Conservation (phyloP, 2,329 filamentous ascomycete genomes). For the Clarireedia homoeocarpa region DNA sequence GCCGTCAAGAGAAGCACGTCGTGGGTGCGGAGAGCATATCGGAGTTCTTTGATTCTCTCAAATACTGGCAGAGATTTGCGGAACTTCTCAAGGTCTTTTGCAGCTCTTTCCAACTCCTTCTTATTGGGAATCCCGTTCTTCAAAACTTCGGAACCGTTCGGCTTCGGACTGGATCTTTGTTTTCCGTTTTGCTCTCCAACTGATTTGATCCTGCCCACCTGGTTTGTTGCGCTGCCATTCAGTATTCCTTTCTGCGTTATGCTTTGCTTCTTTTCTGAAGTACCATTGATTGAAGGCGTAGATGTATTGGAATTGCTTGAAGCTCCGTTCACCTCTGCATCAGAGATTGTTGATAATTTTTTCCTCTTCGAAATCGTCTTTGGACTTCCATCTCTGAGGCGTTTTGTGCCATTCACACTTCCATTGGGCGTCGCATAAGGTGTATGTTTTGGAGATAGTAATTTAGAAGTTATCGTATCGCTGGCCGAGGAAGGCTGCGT, state of each 20-base stretch:
- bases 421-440: neutral
- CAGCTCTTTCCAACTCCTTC: slow-evolving; percentile 15
- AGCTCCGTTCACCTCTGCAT: slow-evolving; percentile 26
- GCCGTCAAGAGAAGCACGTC: slow-evolving; percentile 80
- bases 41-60: slow-evolving; percentile 24
- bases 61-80: slow-evolving; percentile 28
- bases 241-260: neutral
- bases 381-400: slow-evolving; percentile 17
- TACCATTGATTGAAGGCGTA: neutral
- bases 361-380: slow-evolving; percentile 23
- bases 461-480: neutral
- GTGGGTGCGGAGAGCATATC: slow-evolving; percentile 21
- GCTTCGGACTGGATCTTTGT: neutral
- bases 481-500: neutral
- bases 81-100: slow-evolving; percentile 17
- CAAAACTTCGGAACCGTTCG: neutral
- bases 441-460: neutral
- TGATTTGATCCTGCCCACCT: neutral
- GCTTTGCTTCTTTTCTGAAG: neutral
- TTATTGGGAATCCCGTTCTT: slow-evolving; percentile 8
- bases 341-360: slow-evolving; percentile 12
- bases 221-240: neutral
- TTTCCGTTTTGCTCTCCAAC: neutral
- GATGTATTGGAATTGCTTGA: neutral
- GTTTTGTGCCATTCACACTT: slow-evolving; percentile 10